Conservation (phyloP, 768 basidiomycete genomes). For the Lentinula edodes region DNA sequence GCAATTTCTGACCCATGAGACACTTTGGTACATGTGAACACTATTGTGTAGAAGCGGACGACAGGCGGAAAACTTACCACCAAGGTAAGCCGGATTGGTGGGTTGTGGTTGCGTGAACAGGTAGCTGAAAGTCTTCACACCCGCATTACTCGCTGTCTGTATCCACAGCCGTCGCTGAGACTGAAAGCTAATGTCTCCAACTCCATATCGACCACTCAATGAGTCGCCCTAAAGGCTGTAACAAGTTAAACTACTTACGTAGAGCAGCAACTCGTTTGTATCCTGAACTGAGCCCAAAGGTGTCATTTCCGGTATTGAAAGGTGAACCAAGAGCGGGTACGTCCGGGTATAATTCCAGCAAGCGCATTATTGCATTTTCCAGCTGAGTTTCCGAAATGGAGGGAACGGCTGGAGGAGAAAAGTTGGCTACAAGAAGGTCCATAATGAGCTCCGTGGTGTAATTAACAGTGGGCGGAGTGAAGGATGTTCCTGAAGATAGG, state of each 20-base stretch:
- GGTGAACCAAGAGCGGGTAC: constrained; percentile 25
- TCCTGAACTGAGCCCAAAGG: constrained; percentile 20
- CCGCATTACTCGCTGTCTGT: constrained; percentile 3
- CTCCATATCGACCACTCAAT: background rate
- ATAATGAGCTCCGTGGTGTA: constrained; percentile 20
- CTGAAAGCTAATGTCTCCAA: constrained; percentile 23
- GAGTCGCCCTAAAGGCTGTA: background rate
- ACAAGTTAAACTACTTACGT: background rate
- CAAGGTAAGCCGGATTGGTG: constrained; percentile 1
- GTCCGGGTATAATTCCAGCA: constrained; percentile 23
- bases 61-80: constrained; percentile 7
- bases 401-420: constrained; percentile 20
- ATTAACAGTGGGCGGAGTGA: constrained; percentile 15
- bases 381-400: constrained; percentile 8
- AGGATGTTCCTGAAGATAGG: constrained; percentile 24
- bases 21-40: constrained; percentile 14
- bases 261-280: constrained; percentile 22
- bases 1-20: constrained; percentile 23
- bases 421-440: constrained; percentile 15
- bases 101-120: constrained; percentile 15
- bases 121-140: constrained; percentile 3
- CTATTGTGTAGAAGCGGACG: no score
- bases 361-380: constrained; percentile 9
- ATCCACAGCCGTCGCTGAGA: constrained; percentile 8
- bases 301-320: constrained; percentile 23